Evolutionary conservation across 352 stramenopile species (phyloP).

Genomic region (Phytophthora citrophthora): DNA sequence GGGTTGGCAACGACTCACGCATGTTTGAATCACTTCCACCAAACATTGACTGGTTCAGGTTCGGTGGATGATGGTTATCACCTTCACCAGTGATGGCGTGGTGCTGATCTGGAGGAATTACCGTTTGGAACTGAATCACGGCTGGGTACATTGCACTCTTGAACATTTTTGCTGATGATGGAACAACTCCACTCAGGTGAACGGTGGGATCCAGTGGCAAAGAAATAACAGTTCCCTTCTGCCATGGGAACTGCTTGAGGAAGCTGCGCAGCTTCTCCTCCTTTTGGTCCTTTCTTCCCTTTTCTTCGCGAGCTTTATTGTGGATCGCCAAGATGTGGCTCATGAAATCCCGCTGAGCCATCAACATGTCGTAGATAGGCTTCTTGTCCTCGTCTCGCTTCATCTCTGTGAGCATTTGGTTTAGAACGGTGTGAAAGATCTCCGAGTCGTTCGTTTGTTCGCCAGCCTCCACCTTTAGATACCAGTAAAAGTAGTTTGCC

Average conservation of each 20-base stretch:
- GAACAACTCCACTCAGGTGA: constrained; percentile 89
- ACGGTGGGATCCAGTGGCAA: constrained; percentile 89
- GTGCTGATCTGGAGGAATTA: constrained; percentile 63
- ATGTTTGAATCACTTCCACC: constrained; percentile 57
- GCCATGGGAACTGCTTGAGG: constrained; percentile 88
- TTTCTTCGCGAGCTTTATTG: constrained; percentile 91
- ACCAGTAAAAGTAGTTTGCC: constrained; percentile 99
- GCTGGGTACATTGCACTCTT: constrained; percentile 98
- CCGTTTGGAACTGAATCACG: constrained; percentile 95
- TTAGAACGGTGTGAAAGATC: constrained; percentile 81
- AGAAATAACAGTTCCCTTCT: constrained; percentile 79
- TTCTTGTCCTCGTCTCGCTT: constrained; percentile 91
- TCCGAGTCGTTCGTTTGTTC: constrained; percentile 78
- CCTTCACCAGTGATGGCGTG: constrained; percentile 21
- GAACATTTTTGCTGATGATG: constrained; percentile 96
- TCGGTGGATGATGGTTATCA: constrained; percentile 26
- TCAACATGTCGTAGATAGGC: constrained; percentile 91
- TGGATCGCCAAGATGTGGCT: constrained; percentile 94
- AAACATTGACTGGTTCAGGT: constrained; percentile 58
- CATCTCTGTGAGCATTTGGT: constrained; percentile 95
- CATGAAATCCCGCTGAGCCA: constrained; percentile 95
- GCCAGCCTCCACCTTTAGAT: constrained; percentile 79
- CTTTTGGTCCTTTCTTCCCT: constrained; percentile 96
- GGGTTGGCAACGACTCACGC: constrained; percentile 75
- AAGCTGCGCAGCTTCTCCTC: constrained; percentile 93